These are phyloP conservation scores for Sporothrix humicola DNA, from an alignment of 2,329 filamentous ascomycete species.

Conservation along the genomic window DNA sequence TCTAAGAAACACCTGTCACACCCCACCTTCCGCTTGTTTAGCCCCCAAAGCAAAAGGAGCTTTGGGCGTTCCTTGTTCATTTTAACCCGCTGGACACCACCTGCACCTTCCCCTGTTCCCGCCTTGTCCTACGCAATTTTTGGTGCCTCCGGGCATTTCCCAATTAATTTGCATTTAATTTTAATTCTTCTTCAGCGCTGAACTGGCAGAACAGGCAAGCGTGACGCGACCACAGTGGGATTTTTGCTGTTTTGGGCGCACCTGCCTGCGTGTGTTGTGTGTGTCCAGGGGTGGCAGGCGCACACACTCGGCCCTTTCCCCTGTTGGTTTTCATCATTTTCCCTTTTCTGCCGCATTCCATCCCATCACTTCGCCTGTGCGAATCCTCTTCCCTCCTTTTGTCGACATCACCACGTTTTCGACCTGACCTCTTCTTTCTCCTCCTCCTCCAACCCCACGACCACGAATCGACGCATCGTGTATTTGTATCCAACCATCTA, in stretches of 20 bases:
- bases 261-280: too few relatives aligned
- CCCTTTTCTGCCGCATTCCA: slow-evolving; percentile 24
- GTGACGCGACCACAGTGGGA: slow-evolving; percentile 14
- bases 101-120: neutral
- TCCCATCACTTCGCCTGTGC: neutral
- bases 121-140: neutral
- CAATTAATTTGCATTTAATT: slow-evolving; percentile 13
- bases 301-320: neutral
- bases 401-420: slow-evolving; percentile 21
- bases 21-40: neutral
- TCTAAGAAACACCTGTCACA: neutral
- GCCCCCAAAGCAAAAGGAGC: slow-evolving; percentile 1
- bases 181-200: slow-evolving; percentile 26
- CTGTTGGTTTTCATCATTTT: slow-evolving; percentile 15
- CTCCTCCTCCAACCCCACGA: slow-evolving; percentile 4
- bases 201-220: neutral
- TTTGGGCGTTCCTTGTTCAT: slow-evolving; percentile 13
- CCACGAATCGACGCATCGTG: slow-evolving; percentile 31
- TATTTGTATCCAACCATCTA: slow-evolving; percentile 26
- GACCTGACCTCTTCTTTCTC: neutral
- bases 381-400: slow-evolving; percentile 12
- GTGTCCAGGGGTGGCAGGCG: too few relatives aligned
- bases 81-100: neutral
- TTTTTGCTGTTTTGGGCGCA: neutral
- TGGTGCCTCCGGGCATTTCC: neutral